A percentile compares a stretch with the other conserved stretches of the same genome.
Conservation (phyloP, 106 monocot genomes). For the Acorus calamus region DNA sequence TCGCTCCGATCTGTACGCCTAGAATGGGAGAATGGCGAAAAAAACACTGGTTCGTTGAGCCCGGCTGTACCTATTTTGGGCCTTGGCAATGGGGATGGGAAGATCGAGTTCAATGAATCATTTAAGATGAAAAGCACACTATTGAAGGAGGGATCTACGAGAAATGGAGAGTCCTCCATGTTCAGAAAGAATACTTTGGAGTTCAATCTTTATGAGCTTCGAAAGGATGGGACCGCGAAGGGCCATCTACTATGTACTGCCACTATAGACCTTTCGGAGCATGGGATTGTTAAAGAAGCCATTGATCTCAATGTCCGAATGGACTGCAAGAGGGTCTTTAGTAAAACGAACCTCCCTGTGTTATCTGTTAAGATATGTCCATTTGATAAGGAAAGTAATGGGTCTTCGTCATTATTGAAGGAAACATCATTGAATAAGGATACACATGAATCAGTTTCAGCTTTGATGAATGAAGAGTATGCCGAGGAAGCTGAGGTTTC, state of each 20-base stretch:
- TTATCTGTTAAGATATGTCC: constrained; percentile 52
- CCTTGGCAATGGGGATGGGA: constrained; percentile 18
- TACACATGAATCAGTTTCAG: constrained; percentile 41
- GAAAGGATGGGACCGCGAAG: constrained; percentile 39
- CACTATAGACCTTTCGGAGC: constrained; percentile 54
- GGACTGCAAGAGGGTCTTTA: constrained; percentile 54
- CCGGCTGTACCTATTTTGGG: constrained; percentile 28
- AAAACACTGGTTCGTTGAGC: constrained; percentile 30
- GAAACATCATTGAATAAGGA: constrained; percentile 33
- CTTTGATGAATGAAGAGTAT: constrained; percentile 57
- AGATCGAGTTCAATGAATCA: constrained; percentile 66
- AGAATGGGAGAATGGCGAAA: constrained; percentile 72
- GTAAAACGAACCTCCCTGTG: constrained; percentile 42
- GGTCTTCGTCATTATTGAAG: constrained; percentile 31
- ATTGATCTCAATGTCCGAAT: constrained; percentile 34
- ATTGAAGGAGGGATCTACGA: constrained; percentile 28
- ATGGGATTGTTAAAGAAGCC: constrained; percentile 47
- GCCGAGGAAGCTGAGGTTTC: constrained; percentile 77
- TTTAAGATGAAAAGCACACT: constrained; percentile 59
- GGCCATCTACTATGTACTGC: constrained; percentile 62
- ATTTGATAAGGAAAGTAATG: constrained; percentile 20
- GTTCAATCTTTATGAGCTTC: constrained; percentile 55
- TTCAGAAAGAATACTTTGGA: constrained; percentile 69
- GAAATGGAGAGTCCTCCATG: constrained; percentile 7
- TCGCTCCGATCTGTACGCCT: constrained; percentile 55